These are phyloP conservation scores for Kuraishia cidri DNA, from an alignment of 805 yeast genomes.

Conservation along the genomic window DNA sequence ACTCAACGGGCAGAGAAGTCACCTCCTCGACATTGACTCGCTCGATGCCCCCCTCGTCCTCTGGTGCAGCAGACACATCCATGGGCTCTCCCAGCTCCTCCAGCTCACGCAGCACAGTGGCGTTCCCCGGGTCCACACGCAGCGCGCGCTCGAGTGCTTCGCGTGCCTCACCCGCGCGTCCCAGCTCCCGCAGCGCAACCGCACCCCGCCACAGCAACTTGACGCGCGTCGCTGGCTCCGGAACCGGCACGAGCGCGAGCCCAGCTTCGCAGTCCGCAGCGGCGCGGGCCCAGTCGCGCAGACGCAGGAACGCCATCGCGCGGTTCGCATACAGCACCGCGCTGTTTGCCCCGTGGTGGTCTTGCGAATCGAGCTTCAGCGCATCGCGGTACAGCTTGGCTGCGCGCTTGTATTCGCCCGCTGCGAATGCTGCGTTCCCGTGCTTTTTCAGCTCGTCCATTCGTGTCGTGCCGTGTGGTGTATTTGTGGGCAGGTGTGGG, in stretches of 20 bases:
- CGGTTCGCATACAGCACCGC: slow-evolving; percentile 59
- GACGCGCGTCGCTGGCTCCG: slow-evolving; percentile 21
- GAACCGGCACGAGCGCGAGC: slow-evolving; percentile 13
- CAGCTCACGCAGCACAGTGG: slow-evolving; percentile 26
- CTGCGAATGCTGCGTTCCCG: slow-evolving; percentile 48
- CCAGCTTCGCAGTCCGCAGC: slow-evolving; percentile 42
- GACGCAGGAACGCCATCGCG: slow-evolving; percentile 54
- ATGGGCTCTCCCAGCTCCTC: no score
- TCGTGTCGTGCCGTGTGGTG: no score
- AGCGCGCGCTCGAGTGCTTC: slow-evolving; percentile 26
- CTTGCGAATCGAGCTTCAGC: slow-evolving; percentile 27
- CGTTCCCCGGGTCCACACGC: slow-evolving; percentile 29
- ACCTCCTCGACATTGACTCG: neutral
- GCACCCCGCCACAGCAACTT: slow-evolving; percentile 49
- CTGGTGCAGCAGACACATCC: no score
- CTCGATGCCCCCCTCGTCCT: neutral
- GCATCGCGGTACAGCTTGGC: slow-evolving; percentile 48
- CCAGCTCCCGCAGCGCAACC: slow-evolving; percentile 23
- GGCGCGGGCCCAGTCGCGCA: slow-evolving; percentile 39
- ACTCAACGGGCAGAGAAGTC: neutral
- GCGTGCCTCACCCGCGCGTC: slow-evolving; percentile 15
- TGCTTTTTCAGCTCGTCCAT: slow-evolving; percentile 22
- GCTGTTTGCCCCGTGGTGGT: no score
- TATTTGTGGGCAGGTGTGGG: no score
- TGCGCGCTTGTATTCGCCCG: slow-evolving; percentile 38